Base-by-base conservation (phyloP, 352 stramenopile species). In the Chrysophaeum taylorii region DNA sequence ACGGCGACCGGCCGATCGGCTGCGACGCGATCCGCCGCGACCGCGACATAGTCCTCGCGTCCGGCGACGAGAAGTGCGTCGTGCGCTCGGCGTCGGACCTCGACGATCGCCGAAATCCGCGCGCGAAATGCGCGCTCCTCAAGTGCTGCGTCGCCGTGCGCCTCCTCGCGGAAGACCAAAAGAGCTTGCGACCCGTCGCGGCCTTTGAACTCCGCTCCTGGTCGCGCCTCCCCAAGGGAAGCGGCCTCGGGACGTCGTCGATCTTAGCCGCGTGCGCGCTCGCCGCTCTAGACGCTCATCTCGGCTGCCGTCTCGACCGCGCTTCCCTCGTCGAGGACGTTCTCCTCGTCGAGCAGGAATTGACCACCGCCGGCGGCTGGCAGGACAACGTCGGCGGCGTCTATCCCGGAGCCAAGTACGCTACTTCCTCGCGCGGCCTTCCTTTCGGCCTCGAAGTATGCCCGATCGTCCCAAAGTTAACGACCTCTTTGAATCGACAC, bases 291-390 rank as follows among this genome's bases (percentile, higher is more conserved):
- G 72, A 70, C 53, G 27, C 72, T 38, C 64, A 69, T 33, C 64
- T 81, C 60, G 70, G 70, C 42, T 68, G 78, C 53, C 25, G 66
- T 9, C 43, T 68, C 36, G 15, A 2, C 2, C 48, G 48, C 27
- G 27, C 7, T 5, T 73, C 61, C 57, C 64, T 89, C 9, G 66
- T 89, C n/a, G 39, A 85, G 66, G 71, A 63, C 27, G 78, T 88
- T 29, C 50, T 87, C 12, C 78, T 78, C 61, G 62, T 89, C 14
- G 84, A 90, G 69, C 83, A 89, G 71, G 45, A 86, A 12, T 70
- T 89, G 23, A 85, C 79, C 0, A 86, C 81, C 21, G 83, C 81
- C 23, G 85, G 85, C 60, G 85, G 85, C 67, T 91, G 82, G 80
- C 83, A 89, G 75, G 85, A 91, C 72, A 79, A 91, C 69, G 80